Conservation (phyloP, 2,329 filamentous ascomycete species). For the Talaromyces sp. region DNA sequence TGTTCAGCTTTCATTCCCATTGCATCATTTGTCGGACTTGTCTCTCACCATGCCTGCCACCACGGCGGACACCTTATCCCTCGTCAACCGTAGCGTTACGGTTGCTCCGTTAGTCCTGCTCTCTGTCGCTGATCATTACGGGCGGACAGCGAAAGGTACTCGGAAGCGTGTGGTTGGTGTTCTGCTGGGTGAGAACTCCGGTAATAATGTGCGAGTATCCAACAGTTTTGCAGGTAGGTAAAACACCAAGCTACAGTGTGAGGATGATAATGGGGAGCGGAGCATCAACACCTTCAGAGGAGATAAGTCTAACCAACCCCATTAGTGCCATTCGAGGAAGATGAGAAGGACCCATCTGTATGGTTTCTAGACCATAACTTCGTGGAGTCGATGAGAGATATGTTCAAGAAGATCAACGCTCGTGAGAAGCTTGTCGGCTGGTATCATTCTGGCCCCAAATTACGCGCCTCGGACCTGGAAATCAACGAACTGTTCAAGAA, state of each 20-base stretch:
- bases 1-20: conserved; percentile 1
- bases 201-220: conserved; percentile 92
- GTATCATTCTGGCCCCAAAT: conserved; percentile 98
- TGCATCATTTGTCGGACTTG: not conserved
- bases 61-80: conserved; percentile 91
- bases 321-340: conserved; percentile 94
- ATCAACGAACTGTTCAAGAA: conserved; percentile 99
- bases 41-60: conserved; percentile 81
- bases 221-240: conserved; percentile 94
- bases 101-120: conserved; percentile 97
- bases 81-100: conserved; percentile 92
- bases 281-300: not conserved
- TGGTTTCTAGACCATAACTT: conserved; percentile 99
- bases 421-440: conserved; percentile 98
- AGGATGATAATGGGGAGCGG: not conserved
- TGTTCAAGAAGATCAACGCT: conserved; percentile 99
- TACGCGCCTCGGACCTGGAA: conserved; percentile 93
- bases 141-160: conserved; percentile 86
- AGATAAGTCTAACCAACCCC: not conserved
- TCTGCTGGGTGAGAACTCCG: conserved; percentile 91
- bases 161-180: conserved; percentile 91
- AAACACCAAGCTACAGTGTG: conserved; percentile 19
- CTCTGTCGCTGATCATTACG: conserved; percentile 97
- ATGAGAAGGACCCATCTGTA: conserved; percentile 96
- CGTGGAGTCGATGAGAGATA: conserved; percentile 98